Evolutionary conservation across 768 basidiomycete genomes (phyloP).

Genomic region (Podaxis sp.): DNA sequence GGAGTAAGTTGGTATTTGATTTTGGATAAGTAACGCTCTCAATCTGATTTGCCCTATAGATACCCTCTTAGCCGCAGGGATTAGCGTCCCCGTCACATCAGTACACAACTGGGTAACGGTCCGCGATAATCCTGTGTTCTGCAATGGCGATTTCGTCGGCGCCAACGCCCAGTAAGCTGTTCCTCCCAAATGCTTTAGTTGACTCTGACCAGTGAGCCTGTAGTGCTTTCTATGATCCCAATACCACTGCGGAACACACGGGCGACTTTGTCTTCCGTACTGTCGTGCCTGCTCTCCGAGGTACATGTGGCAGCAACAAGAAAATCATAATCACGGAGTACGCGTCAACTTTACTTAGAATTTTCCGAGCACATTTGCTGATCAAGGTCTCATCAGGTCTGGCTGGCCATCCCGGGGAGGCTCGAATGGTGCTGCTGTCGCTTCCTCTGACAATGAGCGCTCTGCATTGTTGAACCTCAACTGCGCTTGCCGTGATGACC

Average conservation of each 20-base stretch:
- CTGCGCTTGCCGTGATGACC: conserved; percentile 28
- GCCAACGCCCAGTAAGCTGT: conserved; percentile 33
- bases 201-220: background rate
- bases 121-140: conserved; percentile 27
- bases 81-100: conserved; percentile 31
- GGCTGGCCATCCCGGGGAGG: conserved; percentile 38
- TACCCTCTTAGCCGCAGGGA: conserved; percentile 27
- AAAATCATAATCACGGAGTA: conserved; percentile 33
- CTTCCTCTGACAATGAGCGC: conserved; percentile 26
- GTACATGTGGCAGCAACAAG: conserved; percentile 33
- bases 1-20: conserved; percentile 20
- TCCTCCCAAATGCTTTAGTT: background rate
- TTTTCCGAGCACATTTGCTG: background rate
- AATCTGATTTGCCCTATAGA: conserved; percentile 15
- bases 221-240: conserved; percentile 34
- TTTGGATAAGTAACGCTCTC: background rate
- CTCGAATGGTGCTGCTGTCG: conserved; percentile 23
- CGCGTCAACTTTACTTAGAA: background rate
- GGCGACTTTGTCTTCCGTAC: conserved; percentile 35
- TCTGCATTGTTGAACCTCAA: conserved; percentile 30
- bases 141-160: conserved; percentile 32
- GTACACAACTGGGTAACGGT: conserved; percentile 34
- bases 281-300: conserved; percentile 31
- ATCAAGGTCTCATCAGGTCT: conserved; percentile 18
- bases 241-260: conserved; percentile 24